A percentile compares a stretch with the other conserved stretches of the same genome.
Evolutionary conservation across 208 protist genomes (phyloP).

Genomic region (Phytomonas sp.): DNA sequence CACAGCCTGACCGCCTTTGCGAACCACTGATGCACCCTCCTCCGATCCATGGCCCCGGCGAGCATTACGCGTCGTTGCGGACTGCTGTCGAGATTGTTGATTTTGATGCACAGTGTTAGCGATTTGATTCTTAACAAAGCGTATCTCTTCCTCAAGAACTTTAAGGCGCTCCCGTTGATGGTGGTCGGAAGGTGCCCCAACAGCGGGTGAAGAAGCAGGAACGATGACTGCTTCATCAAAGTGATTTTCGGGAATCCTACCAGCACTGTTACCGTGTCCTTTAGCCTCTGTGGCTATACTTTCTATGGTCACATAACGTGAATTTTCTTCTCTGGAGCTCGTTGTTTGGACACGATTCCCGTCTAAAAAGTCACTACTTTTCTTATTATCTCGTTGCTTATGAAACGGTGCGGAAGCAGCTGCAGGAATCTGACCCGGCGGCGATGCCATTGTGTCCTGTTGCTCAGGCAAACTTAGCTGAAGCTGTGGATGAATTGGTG

Average conservation of each 20-base stretch:
- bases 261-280: neutral
- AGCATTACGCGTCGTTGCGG: neutral
- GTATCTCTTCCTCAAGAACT: slow-evolving; percentile 57
- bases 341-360: neutral
- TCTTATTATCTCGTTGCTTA: neutral
- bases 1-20: slow-evolving; percentile 37
- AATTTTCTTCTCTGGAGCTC: neutral
- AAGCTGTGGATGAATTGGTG: neutral
- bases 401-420: neutral
- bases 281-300: neutral
- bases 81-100: slow-evolving; percentile 16
- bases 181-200: neutral
- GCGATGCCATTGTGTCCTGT: neutral
- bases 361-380: neutral
- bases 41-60: slow-evolving; percentile 1
- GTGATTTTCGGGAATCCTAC: neutral
- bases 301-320: neutral
- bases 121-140: slow-evolving; percentile 50
- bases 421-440: neutral
- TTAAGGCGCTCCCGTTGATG: slow-evolving; percentile 17
- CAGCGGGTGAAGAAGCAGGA: neutral
- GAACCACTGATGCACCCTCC: slow-evolving; percentile 26
- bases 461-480: neutral
- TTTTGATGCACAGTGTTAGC: slow-evolving; percentile 13
- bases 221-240: neutral